Base-by-base conservation (phyloP, 1,139 yeast species). In the Suhomyces guaymorum region DNA sequence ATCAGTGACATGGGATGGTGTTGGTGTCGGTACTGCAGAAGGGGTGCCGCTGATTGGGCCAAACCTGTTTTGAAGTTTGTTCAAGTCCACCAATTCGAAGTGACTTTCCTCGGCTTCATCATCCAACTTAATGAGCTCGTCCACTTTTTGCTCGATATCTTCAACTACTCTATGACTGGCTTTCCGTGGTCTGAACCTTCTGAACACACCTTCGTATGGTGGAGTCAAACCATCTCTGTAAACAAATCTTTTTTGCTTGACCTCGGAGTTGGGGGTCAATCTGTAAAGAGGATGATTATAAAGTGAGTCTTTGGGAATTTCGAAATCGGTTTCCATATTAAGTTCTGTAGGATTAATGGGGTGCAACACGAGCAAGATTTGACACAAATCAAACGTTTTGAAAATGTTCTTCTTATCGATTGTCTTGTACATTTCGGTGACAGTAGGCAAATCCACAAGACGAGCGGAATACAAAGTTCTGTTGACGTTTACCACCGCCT, bases 391-490 rank as follows among this genome's bases (percentile, higher is more conserved):
- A 23, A 89, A 72, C 0, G 94, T 81, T 55, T 94, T 94, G 65
- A 84, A 83, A 21, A 92, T 75, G 52, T 88, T 92, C 58, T 90
- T 92, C 52, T 84, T 78, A 56, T 94, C 98, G 18, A 90, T 78
- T 2, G 96, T 82, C 59, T 94, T 94, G 55, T 82, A 88, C 6
- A 87, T 78, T 55, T 94, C 98, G 4, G 89, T 78, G 8, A 90
- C 62, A 0, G 96, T 87, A 0, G 99, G 99, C 44, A 94, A 64
- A 49, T 90, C 95, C n/a, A 92, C 77, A 26, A 94, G 63, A 46
- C 87, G 79, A 0, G 95, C 97, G 4, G 90, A 88, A 59, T 87
- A 94, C 39, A 80, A 57, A 2, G 72, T 62, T 14, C 75, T 71
- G 39, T 74, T 73, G 4, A 66, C 75, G 61, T 62, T 73, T 55